Percentiles rank a stretch among this genome's conserved stretches.
phyloP scores from a whole-genome alignment of 208 protist species.

The Angomonas ambiguus region DNA sequence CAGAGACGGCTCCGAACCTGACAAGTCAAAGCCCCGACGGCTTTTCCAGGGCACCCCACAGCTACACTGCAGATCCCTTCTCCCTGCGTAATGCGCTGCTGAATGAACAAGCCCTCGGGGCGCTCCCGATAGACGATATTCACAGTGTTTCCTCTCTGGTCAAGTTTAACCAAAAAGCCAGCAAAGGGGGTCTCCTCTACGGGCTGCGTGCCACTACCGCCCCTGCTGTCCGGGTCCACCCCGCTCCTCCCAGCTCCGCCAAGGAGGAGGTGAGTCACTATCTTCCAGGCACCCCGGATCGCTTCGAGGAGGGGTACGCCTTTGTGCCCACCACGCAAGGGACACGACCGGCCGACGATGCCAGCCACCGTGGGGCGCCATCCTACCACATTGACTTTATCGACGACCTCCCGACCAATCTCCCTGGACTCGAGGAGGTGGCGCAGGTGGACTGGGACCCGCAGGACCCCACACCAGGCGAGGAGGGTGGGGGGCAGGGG shows the following conservation, averaged over 20 bases:
- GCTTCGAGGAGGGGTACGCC: neutral
- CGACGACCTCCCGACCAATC: neutral
- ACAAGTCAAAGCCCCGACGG: too few relatives aligned
- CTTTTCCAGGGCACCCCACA: neutral
- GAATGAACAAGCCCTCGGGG: neutral
- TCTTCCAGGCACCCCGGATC: too few relatives aligned
- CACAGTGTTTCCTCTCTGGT: neutral
- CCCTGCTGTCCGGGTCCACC: slow-evolving; percentile 12
- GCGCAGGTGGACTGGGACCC: neutral
- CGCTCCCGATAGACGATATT: neutral
- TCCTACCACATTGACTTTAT: neutral
- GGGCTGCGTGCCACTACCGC: slow-evolving; percentile 7
- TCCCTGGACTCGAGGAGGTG: neutral
- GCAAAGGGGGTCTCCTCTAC: neutral
- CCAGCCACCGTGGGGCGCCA: neutral
- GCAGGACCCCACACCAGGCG: neutral
- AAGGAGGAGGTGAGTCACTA: too few relatives aligned
- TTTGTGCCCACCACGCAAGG: neutral
- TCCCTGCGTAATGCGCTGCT: neutral
- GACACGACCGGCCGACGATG: neutral
- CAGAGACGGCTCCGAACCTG: too few relatives aligned
- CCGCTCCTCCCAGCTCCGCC: slow-evolving; percentile 10
- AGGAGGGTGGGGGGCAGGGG: too few relatives aligned
- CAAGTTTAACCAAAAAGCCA: neutral
- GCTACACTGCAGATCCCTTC: neutral